These are phyloP conservation scores for Alectoria sarmentosa DNA, from an alignment of 495 filamentous ascomycete genomes.

Conservation along the genomic window DNA sequence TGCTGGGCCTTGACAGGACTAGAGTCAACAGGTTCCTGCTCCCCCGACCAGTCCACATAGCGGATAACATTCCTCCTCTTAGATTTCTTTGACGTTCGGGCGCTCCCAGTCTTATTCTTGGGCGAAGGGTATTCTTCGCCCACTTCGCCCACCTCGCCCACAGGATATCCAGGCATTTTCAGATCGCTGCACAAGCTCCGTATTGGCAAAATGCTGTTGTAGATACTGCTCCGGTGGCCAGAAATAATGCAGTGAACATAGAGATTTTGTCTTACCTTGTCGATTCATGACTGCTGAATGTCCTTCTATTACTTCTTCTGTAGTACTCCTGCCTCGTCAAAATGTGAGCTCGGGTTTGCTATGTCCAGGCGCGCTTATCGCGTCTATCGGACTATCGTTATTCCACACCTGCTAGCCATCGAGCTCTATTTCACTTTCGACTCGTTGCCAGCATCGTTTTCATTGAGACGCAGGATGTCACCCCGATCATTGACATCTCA, in stretches of 20 bases:
- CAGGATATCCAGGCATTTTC: neutral
- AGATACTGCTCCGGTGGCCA: neutral
- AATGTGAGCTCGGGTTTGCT: constrained; percentile 1
- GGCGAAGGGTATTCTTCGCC: neutral
- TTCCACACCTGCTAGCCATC: neutral
- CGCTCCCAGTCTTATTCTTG: neutral
- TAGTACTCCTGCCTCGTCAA: constrained; percentile 8
- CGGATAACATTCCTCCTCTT: neutral
- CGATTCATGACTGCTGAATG: constrained; percentile 22
- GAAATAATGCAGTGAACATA: neutral
- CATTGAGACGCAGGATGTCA: neutral
- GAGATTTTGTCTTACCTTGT: constrained; percentile 22
- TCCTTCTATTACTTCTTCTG: neutral
- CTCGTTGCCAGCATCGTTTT: neutral
- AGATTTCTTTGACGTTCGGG: constrained; percentile 5
- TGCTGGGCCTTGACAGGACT: neutral
- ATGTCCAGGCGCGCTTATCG: constrained; percentile 13
- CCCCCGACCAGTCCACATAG: neutral
- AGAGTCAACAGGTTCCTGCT: neutral
- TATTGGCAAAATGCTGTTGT: neutral
- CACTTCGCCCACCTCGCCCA: too few relatives aligned
- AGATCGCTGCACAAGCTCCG: neutral
- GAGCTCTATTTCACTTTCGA: neutral
- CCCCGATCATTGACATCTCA: neutral
- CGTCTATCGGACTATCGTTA: constrained; percentile 9